Conservation (phyloP, 2,329 filamentous ascomycete genomes). For the Nothophaeocryptopus gaeumannii region DNA sequence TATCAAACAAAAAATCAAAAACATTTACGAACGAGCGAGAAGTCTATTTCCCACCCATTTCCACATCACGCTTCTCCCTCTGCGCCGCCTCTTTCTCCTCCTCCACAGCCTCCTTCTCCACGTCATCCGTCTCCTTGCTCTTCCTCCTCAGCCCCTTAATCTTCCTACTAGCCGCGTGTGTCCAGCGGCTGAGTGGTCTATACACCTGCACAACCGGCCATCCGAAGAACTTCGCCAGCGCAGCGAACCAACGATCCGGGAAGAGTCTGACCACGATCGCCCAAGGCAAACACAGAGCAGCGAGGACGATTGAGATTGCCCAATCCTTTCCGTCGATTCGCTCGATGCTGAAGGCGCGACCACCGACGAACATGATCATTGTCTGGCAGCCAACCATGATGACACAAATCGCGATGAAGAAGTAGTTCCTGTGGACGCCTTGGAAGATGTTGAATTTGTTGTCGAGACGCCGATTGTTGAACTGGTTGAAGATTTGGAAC, state of each 20-base stretch:
- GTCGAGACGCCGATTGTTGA: conserved; percentile 93
- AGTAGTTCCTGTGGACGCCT: conserved; percentile 76
- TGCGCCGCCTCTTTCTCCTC: conserved; percentile 15
- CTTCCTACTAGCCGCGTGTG: conserved; percentile 17
- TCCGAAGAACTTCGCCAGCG: conserved; percentile 42
- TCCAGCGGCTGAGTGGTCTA: conserved; percentile 20
- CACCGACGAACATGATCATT: conserved; percentile 85
- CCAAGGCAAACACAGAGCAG: conserved; percentile 76
- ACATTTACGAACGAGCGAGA: neutral
- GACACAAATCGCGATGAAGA: conserved; percentile 79
- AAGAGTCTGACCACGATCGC: conserved; percentile 78
- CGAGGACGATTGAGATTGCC: conserved; percentile 80
- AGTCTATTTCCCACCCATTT: too few relatives aligned
- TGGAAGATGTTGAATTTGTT: conserved; percentile 96
- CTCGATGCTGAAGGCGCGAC: conserved; percentile 66
- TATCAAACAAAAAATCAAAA: neutral
- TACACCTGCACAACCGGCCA: conserved; percentile 28
- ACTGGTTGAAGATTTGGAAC: conserved; percentile 99
- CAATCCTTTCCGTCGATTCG: conserved; percentile 70
- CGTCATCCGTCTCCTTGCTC: conserved; percentile 18
- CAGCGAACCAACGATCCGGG: conserved; percentile 64
- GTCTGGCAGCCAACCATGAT: conserved; percentile 88
- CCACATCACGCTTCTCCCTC: conserved; percentile 14
- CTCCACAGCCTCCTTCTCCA: conserved; percentile 15
- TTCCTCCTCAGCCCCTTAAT: conserved; percentile 16